Evolutionary conservation across 305 asterid genomes (phyloP), one percentile per base, ranked within the genome.

Genomic region (Fraxinus platypoda): DNA sequence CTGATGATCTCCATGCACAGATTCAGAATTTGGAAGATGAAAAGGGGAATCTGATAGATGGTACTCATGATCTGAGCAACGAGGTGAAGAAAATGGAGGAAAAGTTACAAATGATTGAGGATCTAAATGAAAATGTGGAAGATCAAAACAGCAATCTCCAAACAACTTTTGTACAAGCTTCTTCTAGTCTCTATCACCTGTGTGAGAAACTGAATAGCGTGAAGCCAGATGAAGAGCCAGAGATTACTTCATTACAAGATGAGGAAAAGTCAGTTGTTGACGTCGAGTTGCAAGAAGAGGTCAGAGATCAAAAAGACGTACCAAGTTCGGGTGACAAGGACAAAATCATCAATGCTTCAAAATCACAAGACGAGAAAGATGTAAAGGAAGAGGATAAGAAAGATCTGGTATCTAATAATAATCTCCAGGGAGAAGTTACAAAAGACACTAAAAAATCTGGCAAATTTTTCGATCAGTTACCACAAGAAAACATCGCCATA

Each of bases 41-140:
- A 25, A 89, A 88, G 57, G 89, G 72, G 74, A 46, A 0, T n/a
- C 78, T 84, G 75, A 35, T 64, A 7, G 88, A 82, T 0, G 93
- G 88, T 3, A 84, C 87, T 0, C 78, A 84, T 5, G 77, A 78
- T 28, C 79, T 92, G 81, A 87, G 83, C 77, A 41, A 30, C 68
- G 89, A 78, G 86, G 85, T 94, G 83, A 84, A 78, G 31, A 90
- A 90, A 78, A 46, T 93, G 92, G 99, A 93, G 75, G 97, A 88
- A 12, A 90, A 88, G 62, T 75, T 95, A 85, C 86, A 76, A 1
- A 86, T 87, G 76, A 85, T 93, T 54, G 91, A 90, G 75, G 88
- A 87, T 62, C 79, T 94, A 80, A 91, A 93, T 89, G 82, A 88
- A 85, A 87, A 89, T 23, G 95, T 93, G 0, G 94, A 91, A 78